Base-by-base conservation (phyloP, 768 basidiomycete genomes). In the Tulasnella sp. region DNA sequence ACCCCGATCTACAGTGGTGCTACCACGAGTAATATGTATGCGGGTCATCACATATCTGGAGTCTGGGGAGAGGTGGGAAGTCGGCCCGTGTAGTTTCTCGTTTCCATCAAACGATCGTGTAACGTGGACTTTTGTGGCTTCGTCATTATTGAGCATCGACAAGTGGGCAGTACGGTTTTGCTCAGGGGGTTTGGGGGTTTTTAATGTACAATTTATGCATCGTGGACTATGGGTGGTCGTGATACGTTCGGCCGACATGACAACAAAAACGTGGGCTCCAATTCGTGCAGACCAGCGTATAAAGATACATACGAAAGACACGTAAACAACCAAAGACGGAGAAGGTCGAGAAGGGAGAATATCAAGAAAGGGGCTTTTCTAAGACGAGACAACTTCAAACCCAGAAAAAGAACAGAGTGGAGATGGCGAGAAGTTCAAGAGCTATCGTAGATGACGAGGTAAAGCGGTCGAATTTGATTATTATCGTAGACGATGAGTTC, bases 401-500 rank as follows among this genome's bases (percentile, higher is more conserved):
- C 51, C 23, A n/a, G 23, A 7, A 3, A 44, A 44, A 44, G 51
- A 51, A n/a, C 5, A 23, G n/a, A 51, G 20, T 2, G 4, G 23
- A 51, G 51, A 51, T 23, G 6, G 23, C 6, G n/a, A 20, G 51
- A 3, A 4, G 48, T 51, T 26, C 16, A 35, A 10, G 29, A 29
- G 29, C 61, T 67, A 16, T 44, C 37, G 70, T 39, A 71, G 0
- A 72, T 42, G 23, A 42, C 39, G 23, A 42, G 39, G 71, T 42
- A 72, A 5, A 42, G 29, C 37, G 39, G 71, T 18, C 71, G 2
- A 16, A 72, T 72, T 72, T n/a, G 29, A 72, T 72, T 46, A 29
- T 72, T 72, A 23, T 72, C 39, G 44, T 72, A 72, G 39, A 72
- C 39, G 39, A 42, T 72, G 23, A 42, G 71, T 9, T 72, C 39